Evolutionary conservation across 2,329 filamentous ascomycete genomes (phyloP).

Genomic region (Cladophialophora yegresii): DNA sequence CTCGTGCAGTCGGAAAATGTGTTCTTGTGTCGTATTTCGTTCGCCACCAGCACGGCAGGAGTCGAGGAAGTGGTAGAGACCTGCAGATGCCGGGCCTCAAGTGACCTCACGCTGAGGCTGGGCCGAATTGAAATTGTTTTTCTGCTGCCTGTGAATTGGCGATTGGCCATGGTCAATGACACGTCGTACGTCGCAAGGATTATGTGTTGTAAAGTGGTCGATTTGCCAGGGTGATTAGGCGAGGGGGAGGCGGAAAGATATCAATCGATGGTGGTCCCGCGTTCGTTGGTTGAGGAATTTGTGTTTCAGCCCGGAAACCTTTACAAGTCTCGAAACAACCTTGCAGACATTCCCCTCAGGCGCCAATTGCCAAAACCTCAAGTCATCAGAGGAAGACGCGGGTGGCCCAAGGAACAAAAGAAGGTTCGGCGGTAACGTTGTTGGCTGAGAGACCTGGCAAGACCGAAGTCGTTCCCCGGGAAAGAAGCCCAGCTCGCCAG

Average conservation of each 20-base stretch:
- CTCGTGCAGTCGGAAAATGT: constrained; percentile 20
- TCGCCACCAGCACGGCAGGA: constrained; percentile 21
- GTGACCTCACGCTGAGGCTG: constrained; percentile 10
- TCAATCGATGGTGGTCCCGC: background rate
- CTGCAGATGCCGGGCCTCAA: constrained; percentile 10
- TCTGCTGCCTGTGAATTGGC: background rate
- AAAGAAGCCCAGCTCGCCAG: background rate
- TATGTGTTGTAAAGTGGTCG: constrained; percentile 2
- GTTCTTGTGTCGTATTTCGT: constrained; percentile 1
- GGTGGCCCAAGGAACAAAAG: background rate
- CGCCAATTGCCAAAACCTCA: background rate
- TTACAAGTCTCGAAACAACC: background rate
- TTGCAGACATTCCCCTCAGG: background rate
- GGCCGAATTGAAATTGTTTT: constrained; percentile 15
- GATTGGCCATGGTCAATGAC: constrained; percentile 16
- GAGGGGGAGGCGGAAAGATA: background rate
- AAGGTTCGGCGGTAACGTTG: background rate
- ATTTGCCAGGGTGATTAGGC: constrained; percentile 1
- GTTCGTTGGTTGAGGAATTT: constrained; percentile 2
- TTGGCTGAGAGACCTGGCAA: background rate
- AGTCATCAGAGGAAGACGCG: background rate
- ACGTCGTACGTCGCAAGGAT: constrained; percentile 25
- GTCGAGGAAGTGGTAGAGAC: constrained; percentile 3
- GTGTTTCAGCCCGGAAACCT: background rate
- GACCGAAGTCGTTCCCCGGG: background rate